Base-by-base conservation (phyloP, 2,329 filamentous ascomycete genomes). In the Diatrype stigma region DNA sequence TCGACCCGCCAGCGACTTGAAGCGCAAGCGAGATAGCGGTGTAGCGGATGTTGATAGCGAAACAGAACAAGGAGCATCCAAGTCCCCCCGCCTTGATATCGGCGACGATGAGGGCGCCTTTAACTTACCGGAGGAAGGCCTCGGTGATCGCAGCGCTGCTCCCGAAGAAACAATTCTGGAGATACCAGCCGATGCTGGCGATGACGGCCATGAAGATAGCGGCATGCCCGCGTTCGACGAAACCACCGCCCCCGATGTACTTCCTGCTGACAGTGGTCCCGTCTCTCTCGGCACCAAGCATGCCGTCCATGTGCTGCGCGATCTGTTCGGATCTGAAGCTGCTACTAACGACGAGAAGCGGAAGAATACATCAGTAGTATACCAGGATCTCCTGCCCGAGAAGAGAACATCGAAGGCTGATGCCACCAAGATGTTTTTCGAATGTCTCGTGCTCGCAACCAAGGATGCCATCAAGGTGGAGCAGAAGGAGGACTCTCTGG, bases 391-490 rank as follows among this genome's bases (percentile, higher is more conserved):
- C 45, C 80, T 96, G 32, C 94, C 94, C 0, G 90, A 96, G 70
- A 74, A 79, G 57, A 82, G 81, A 54, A 93, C 93, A 1, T 90
- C 81, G 58, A 89, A 90, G 69, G 87, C 88, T 8, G 94, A 97
- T 63, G 94, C 94, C 0, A 99, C 94, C 42, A 96, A 96, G 79
- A 96, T 99, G 91, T 99, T 99, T 75, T 99, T 99, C 63, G 94
- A 99, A 73, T 87, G 94, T 49, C 78, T 99, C 22, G 94, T 99
- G 3, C 79, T 99, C 45, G 94, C 93, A 5, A 99, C 94, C 40
- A 99, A 99, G 74, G 94, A 99, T 67, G 94, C 94, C 26, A 89
- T 99, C 73, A 96, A 96, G 72, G 90, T 97, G 23, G 93, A 97
- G 67, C 94, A 99, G 71, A 81, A 81, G 46, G 76, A 85, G 55